phyloP scores from a whole-genome alignment of 495 filamentous ascomycete genomes.

The Evernia prunastri region DNA sequence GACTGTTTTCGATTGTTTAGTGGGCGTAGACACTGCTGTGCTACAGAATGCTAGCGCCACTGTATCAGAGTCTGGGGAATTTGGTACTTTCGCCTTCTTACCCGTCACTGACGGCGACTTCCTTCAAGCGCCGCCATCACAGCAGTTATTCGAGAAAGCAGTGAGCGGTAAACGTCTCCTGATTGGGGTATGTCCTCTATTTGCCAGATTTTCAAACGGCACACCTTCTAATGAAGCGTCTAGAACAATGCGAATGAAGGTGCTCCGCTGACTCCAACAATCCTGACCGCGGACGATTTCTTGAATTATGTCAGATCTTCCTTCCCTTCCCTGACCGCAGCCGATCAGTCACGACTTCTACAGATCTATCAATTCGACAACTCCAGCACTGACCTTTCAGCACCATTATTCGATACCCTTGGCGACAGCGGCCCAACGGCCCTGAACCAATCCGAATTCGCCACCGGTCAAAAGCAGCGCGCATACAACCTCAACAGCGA shows the following conservation, averaged over 20 bases:
- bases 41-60: conserved; percentile 49
- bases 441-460: conserved; percentile 41
- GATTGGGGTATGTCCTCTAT: conserved; percentile 32
- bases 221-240: conserved; percentile 11
- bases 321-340: conserved; percentile 44
- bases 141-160: conserved; percentile 41
- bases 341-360: conserved; percentile 38
- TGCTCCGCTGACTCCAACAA: conserved; percentile 41
- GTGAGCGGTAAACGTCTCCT: conserved; percentile 49
- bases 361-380: conserved; percentile 38
- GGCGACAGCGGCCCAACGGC: conserved; percentile 39
- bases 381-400: conserved; percentile 20
- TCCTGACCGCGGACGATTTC: conserved; percentile 40
- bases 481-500: conserved; percentile 52
- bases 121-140: conserved; percentile 42
- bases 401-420: conserved; percentile 35
- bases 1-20: conserved; percentile 49
- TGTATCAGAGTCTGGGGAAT: conserved; percentile 40
- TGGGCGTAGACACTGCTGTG: conserved; percentile 37
- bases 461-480: conserved; percentile 42
- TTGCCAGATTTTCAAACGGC: background rate
- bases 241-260: conserved; percentile 49
- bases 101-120: conserved; percentile 56
- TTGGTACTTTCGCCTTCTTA: conserved; percentile 50
- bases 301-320: conserved; percentile 35